Base-by-base conservation (phyloP, 148 eudicot species). In the Amaranthus hypochondriacus region DNA sequence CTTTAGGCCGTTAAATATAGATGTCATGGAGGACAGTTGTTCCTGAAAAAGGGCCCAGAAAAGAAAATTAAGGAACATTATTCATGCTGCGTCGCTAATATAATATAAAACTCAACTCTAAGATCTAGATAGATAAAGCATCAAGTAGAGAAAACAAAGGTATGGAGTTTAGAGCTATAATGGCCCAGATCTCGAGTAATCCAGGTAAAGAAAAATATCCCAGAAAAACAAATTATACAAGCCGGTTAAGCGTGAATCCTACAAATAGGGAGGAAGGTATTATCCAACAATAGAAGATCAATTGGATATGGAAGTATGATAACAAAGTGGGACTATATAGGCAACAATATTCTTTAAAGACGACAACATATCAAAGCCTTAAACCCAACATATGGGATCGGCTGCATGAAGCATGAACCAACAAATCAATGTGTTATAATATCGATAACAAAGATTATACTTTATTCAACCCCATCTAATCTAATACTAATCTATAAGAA, bases 1-100 rank as follows among this genome's bases (percentile, higher is more conserved):
- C 86, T 94, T 94, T 80, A 93, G 76, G n/a, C 98, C 98, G 78
- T 93, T 92, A 73, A 70, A 69, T 62, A 93, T 79, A 21, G 90
- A 91, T 66, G 90, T 86, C 69, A 91, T 87, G 53, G 89, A 67
- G 50, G 79, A 75, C 56, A 53, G n/a, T 53, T 72, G 73, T 65
- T 48, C 69, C 79, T 72, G 74, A 61, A 80, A 75, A 79, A 56
- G 56, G 12, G 69, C 15, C 66, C 64, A 62, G n/a, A 48, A 52
- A 62, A 28, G 5, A 3, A 61, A 47, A 57, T 57, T 62, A 66
- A 74, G 68, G 1, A 48, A 5, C 68, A 52, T 15, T 28, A 28
- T 28, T 28, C 39, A 28, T 59, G 55, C 18, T 43, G 13, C 54
- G 59, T 64, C 18, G 28, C 49, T 43, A 72, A 51, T 57, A 51